These are phyloP conservation scores for Trametes punicea DNA, from an alignment of 768 basidiomycete species.

Conservation along the genomic window DNA sequence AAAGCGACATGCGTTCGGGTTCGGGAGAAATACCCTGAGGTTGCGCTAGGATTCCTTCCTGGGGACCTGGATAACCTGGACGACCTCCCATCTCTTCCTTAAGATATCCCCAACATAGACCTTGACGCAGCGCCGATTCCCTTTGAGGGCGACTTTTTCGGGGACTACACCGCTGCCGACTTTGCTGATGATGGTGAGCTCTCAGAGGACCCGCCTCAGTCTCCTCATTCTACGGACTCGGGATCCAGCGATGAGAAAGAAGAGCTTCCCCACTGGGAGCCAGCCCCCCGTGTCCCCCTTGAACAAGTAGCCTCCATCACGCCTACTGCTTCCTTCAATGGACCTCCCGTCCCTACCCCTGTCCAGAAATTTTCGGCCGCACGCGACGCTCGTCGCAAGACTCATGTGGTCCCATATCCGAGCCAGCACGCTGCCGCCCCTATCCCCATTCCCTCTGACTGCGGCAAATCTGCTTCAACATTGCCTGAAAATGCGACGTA, in stretches of 20 bases:
- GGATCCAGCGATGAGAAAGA: neutral
- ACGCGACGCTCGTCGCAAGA: no score
- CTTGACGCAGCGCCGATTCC: neutral
- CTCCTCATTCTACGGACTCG: no score
- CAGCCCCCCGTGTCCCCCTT: neutral
- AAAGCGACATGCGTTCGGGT: no score
- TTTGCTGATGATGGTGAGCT: neutral
- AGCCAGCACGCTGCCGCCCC: neutral
- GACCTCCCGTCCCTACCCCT: neutral
- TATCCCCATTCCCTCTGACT: no score
- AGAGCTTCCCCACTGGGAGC: neutral
- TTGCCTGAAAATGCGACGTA: no score
- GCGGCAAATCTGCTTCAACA: no score
- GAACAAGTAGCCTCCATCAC: neutral
- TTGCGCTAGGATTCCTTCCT: no score
- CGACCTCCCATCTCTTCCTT: neutral
- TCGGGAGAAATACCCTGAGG: no score
- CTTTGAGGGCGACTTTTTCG: conserved; percentile 18
- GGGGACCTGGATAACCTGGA: no score
- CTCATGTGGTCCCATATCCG: neutral
- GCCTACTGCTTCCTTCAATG: neutral
- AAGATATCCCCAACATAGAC: neutral
- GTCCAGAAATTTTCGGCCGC: no score
- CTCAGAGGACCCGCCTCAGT: no score
- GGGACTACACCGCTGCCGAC: neutral